These are phyloP conservation scores for Stellera chamaejasme DNA, from an alignment of 345 rosid genomes.

Conservation along the genomic window DNA sequence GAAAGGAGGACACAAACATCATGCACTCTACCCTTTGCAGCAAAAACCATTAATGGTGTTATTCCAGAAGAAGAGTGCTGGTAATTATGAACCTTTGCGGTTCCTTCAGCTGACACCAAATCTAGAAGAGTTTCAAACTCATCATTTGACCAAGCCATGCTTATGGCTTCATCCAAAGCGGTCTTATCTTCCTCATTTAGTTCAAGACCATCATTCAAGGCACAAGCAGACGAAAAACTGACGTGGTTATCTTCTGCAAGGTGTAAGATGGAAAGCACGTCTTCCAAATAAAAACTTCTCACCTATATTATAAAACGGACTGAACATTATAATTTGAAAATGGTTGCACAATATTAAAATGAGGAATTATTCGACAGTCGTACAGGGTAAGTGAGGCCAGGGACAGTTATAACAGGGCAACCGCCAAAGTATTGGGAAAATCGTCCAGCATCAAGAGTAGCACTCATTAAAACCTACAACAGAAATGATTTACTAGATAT, in stretches of 20 bases:
- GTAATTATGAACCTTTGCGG: conserved; percentile 48
- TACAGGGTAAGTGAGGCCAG: conserved; percentile 93
- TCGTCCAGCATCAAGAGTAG: conserved; percentile 84
- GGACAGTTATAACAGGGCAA: conserved; percentile 81
- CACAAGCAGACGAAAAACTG: conserved; percentile 26
- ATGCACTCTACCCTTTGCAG: conserved; percentile 76
- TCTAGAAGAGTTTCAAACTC: conserved; percentile 76
- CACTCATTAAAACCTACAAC: conserved; percentile 87
- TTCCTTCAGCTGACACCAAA: conserved; percentile 54
- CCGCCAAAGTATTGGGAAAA: conserved; percentile 94
- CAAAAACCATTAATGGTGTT: conserved; percentile 83
- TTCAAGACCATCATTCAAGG: conserved; percentile 26
- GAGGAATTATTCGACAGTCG: conserved; percentile 13
- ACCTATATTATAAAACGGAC: conserved; percentile 41
- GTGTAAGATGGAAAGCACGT: conserved; percentile 68
- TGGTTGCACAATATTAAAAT: conserved; percentile 6
- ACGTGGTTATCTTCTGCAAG: conserved; percentile 49
- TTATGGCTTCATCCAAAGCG: conserved; percentile 78
- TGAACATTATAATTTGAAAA: conserved; percentile 15
- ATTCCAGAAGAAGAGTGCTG: conserved; percentile 65
- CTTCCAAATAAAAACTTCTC: conserved; percentile 64
- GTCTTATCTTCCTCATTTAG: conserved; percentile 55
- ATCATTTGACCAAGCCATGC: conserved; percentile 71
- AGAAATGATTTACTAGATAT: background rate
- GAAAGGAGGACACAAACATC: conserved; percentile 89